Conservation (phyloP, 2,329 filamentous ascomycete species). For the Scedosporium aurantiacum region DNA sequence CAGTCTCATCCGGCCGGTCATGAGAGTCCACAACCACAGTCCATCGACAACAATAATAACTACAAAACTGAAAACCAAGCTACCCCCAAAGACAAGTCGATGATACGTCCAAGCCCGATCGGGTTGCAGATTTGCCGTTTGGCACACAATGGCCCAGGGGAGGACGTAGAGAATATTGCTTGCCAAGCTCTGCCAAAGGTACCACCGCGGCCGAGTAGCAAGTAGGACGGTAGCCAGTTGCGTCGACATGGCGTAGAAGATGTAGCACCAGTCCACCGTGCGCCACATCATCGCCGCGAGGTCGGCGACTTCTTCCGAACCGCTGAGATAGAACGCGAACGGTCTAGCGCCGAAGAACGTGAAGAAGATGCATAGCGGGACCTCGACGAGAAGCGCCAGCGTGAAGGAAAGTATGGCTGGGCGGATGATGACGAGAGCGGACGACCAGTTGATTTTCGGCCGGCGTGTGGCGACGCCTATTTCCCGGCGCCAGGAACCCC, state of each 20-base stretch:
- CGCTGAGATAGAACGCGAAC: constrained; percentile 53
- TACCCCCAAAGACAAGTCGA: constrained; percentile 55
- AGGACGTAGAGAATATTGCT: constrained; percentile 60
- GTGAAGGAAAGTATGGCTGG: constrained; percentile 42
- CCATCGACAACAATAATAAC: constrained; percentile 38
- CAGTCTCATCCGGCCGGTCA: constrained; percentile 26
- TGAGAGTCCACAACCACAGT: constrained; percentile 40
- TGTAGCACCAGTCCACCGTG: constrained; percentile 55
- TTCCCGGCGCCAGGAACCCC: constrained; percentile 39
- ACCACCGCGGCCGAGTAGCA: constrained; percentile 54
- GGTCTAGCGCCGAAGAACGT: constrained; percentile 44
- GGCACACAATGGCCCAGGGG: constrained; percentile 58
- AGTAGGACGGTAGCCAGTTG: constrained; percentile 55
- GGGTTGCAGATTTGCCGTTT: constrained; percentile 32
- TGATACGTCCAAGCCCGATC: constrained; percentile 57
- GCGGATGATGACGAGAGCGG: constrained; percentile 26
- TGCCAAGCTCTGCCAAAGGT: constrained; percentile 53
- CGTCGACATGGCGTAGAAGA: constrained; percentile 55
- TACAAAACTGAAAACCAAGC: constrained; percentile 55
- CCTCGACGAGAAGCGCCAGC: constrained; percentile 46
- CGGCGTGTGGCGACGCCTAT: constrained; percentile 15
- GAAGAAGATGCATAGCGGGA: constrained; percentile 52
- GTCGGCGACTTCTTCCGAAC: constrained; percentile 41
- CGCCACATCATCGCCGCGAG: constrained; percentile 57
- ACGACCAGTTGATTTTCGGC: constrained; percentile 11